Percentiles rank a stretch among this genome's conserved stretches.
These are phyloP conservation scores for Cyberlindnera americana DNA, from an alignment of 805 yeast species.

Conservation along the genomic window DNA sequence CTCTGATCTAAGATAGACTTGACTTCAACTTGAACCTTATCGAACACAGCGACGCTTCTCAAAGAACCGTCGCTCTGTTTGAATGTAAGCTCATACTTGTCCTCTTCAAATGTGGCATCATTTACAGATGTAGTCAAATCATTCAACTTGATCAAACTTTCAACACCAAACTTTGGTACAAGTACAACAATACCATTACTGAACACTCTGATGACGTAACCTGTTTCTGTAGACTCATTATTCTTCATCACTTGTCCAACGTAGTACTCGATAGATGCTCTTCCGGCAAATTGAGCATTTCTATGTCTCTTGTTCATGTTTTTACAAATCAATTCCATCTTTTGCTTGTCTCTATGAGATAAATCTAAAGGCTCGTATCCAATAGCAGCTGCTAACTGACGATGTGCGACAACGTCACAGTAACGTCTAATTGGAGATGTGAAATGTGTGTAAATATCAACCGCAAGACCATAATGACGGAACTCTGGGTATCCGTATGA, in stretches of 20 bases:
- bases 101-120: conserved; percentile 71
- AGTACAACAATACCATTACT: conserved; percentile 92
- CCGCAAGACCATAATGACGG: conserved; percentile 95
- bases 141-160: conserved; percentile 83
- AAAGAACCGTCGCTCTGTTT: conserved; percentile 40
- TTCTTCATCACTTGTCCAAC: conserved; percentile 97
- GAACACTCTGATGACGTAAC: conserved; percentile 88
- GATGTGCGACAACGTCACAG: conserved; percentile 96
- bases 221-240: conserved; percentile 76
- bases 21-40: conserved; percentile 79
- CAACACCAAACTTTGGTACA: conserved; percentile 95
- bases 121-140: conserved; percentile 61
- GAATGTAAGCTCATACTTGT: conserved; percentile 64
- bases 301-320: conserved; percentile 93
- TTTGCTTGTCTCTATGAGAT: conserved; percentile 80
- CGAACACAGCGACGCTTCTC: conserved; percentile 69
- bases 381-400: conserved; percentile 98
- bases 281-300: conserved; percentile 98
- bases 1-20: conserved; percentile 78
- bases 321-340: conserved; percentile 83
- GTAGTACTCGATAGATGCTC: conserved; percentile 95
- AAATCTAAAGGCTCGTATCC: conserved; percentile 83
- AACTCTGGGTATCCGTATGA: conserved; percentile 86
- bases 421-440: conserved; percentile 98
- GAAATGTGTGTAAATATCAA: conserved; percentile 96